phyloP scores from a whole-genome alignment of 2,329 filamentous ascomycete genomes.

The Dissoconium aciculare region DNA sequence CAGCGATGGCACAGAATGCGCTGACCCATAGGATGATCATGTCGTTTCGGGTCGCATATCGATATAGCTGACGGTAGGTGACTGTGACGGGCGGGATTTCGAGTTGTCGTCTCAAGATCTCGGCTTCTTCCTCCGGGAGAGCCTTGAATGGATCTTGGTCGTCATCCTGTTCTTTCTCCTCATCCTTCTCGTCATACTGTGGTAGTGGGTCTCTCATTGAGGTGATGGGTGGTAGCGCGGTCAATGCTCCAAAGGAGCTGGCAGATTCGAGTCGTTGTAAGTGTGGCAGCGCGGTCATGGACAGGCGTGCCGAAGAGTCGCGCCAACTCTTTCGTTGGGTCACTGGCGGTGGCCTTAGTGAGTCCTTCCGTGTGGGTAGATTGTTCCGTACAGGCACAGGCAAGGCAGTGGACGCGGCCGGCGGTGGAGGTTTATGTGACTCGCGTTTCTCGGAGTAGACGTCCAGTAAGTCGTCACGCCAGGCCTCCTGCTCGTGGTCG shows the following conservation, averaged over 20 bases:
- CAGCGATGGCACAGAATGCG: conserved; percentile 23
- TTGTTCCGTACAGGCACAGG: no score
- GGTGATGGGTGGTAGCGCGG: not conserved
- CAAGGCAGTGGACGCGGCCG: no score
- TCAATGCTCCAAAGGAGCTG: not conserved
- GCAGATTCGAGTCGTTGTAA: conserved; percentile 16
- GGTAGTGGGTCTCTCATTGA: not conserved
- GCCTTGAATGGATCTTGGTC: conserved; percentile 23
- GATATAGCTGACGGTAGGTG: conserved; percentile 28
- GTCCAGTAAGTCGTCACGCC: not conserved
- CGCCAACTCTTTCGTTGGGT: conserved; percentile 19
- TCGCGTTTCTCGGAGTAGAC: not conserved
- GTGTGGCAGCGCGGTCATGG: conserved; percentile 18
- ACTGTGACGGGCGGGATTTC: conserved; percentile 30
- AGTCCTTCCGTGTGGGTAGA: no score
- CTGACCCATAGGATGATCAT: conserved; percentile 27
- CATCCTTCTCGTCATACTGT: conserved; percentile 4
- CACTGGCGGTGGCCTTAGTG: conserved; percentile 2
- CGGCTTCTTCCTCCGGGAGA: conserved; percentile 25
- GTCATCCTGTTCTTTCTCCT: conserved; percentile 12
- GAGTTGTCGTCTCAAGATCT: conserved; percentile 25
- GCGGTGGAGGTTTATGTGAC: no score
- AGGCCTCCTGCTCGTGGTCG: not conserved
- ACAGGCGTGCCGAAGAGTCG: conserved; percentile 19
- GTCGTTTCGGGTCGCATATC: conserved; percentile 31